Conservation (phyloP, 2,329 filamentous ascomycete species). For the Fusarium mangiferae region DNA sequence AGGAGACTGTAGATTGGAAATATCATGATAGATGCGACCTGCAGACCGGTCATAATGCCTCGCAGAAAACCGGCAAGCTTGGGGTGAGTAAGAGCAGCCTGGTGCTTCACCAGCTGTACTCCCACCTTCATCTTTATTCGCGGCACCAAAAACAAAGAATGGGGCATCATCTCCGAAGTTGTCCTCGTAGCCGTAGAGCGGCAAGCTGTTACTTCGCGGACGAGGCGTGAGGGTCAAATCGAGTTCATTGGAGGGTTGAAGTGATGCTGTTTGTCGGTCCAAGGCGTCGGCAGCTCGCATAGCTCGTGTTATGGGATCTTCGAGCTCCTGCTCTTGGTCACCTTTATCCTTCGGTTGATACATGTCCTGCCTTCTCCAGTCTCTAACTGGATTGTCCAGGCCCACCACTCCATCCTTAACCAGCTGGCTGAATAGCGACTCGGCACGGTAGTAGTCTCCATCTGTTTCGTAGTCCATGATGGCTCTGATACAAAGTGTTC, state of each 20-base stretch:
- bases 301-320: slow-evolving; percentile 63
- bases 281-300: slow-evolving; percentile 70
- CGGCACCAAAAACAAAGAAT: slow-evolving; percentile 60
- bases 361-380: slow-evolving; percentile 34
- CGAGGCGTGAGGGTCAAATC: slow-evolving; percentile 55
- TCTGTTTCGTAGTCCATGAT: slow-evolving; percentile 64
- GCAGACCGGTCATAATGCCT: slow-evolving; percentile 44
- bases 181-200: slow-evolving; percentile 57
- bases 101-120: slow-evolving; percentile 23
- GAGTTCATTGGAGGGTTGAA: slow-evolving; percentile 62
- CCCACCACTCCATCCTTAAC: slow-evolving; percentile 61
- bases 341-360: slow-evolving; percentile 33
- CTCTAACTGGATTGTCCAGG: slow-evolving; percentile 41
- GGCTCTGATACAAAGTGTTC: slow-evolving; percentile 62
- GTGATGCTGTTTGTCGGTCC: slow-evolving; percentile 63
- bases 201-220: slow-evolving; percentile 61
- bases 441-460: slow-evolving; percentile 61
- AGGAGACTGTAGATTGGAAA: slow-evolving; percentile 37
- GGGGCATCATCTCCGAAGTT: slow-evolving; percentile 57
- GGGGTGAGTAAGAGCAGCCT: slow-evolving; percentile 28
- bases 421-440: slow-evolving; percentile 61
- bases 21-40: slow-evolving; percentile 36
- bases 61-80: slow-evolving; percentile 43
- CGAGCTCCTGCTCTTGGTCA: slow-evolving; percentile 35
- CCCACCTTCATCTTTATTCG: slow-evolving; percentile 39